These are phyloP conservation scores for Stenogyne calaminthoides DNA, from an alignment of 305 asterid genomes.

Conservation along the genomic window DNA sequence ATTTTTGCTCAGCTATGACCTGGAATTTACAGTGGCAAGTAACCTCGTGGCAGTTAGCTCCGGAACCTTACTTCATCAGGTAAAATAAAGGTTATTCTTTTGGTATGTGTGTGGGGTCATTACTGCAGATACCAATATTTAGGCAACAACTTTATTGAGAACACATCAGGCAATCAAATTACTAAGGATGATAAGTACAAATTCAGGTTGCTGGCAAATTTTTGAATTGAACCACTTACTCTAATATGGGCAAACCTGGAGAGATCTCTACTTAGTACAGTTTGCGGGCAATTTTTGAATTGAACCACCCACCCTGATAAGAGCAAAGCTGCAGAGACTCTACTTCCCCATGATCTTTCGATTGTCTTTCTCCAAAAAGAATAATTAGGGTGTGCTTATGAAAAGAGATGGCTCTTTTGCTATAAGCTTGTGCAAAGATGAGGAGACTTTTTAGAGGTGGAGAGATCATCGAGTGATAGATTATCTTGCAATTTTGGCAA, in stretches of 20 bases:
- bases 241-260: slow-evolving; percentile 6
- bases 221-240: neutral
- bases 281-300: neutral
- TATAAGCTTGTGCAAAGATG: neutral
- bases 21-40: slow-evolving; percentile 94
- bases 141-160: slow-evolving; percentile 6
- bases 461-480: neutral
- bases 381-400: neutral
- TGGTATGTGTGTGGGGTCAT: slow-evolving; percentile 16
- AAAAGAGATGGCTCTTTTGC: neutral
- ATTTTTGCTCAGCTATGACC: slow-evolving; percentile 70
- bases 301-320: neutral
- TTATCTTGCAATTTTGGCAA: neutral
- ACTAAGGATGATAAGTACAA: neutral
- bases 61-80: slow-evolving; percentile 96
- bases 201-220: slow-evolving; percentile 6
- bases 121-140: slow-evolving; percentile 3
- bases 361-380: neutral
- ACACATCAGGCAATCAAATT: neutral
- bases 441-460: neutral
- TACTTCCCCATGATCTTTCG: neutral
- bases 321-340: neutral
- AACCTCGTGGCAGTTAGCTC: slow-evolving; percentile 92
- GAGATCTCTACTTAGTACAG: neutral
- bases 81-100: slow-evolving; percentile 34